Evolutionary conservation across 2,329 filamentous ascomycete genomes (phyloP).

Genomic region (Ustulina deusta): DNA sequence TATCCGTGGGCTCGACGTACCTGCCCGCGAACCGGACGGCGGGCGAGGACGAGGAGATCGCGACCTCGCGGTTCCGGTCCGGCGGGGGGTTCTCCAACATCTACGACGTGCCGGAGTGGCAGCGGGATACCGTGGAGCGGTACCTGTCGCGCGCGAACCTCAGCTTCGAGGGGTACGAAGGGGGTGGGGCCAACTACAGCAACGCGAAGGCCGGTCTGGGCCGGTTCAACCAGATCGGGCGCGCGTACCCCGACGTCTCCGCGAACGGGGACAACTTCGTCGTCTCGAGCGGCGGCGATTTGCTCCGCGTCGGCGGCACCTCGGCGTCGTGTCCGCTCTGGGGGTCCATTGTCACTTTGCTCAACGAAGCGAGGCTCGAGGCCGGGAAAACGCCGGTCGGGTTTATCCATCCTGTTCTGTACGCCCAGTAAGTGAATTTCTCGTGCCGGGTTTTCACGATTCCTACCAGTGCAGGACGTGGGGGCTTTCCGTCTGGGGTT

Average conservation of each 20-base stretch:
- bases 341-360: conserved; percentile 60
- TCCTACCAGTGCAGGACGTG: not conserved
- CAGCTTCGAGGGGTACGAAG: conserved; percentile 47
- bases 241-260: conserved; percentile 63
- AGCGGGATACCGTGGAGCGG: conserved; percentile 15
- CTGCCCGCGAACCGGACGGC: conserved; percentile 39
- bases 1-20: conserved; percentile 57
- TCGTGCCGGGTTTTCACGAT: not conserved
- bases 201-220: conserved; percentile 51
- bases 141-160: conserved; percentile 42
- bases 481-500: not conserved
- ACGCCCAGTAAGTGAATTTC: conserved; percentile 52
- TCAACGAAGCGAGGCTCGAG: conserved; percentile 63
- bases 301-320: conserved; percentile 61
- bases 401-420: conserved; percentile 64
- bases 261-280: conserved; percentile 56
- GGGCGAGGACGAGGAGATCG: conserved; percentile 28
- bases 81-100: conserved; percentile 38
- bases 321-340: conserved; percentile 63
- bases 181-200: conserved; percentile 52
- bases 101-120: conserved; percentile 33
- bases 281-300: conserved; percentile 51
- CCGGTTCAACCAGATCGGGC: conserved; percentile 57
- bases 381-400: conserved; percentile 61
- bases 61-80: conserved; percentile 26